A percentile compares a stretch with the other conserved stretches of the same genome.
Conservation (phyloP, 108 stramenopile genomes). For the Cyclotella kingstonii region DNA sequence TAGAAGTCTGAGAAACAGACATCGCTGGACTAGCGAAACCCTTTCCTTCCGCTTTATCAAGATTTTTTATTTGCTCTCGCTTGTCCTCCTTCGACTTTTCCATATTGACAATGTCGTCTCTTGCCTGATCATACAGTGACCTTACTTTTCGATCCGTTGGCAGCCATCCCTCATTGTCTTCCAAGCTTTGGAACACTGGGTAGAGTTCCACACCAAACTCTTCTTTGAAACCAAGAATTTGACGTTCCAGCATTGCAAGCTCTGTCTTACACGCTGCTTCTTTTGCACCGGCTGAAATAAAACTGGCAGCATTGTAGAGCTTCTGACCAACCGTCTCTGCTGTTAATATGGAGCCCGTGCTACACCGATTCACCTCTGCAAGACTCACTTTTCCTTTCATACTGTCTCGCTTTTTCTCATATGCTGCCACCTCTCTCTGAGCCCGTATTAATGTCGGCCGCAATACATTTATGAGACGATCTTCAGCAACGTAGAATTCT, state of each 20-base stretch:
- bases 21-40: slow-evolving; percentile 29
- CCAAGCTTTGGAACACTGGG: slow-evolving; percentile 55
- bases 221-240: slow-evolving; percentile 70
- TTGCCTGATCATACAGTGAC: slow-evolving; percentile 63
- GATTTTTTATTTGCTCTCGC: slow-evolving; percentile 28
- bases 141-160: slow-evolving; percentile 78
- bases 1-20: not conserved
- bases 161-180: slow-evolving; percentile 74
- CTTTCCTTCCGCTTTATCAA: slow-evolving; percentile 28
- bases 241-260: slow-evolving; percentile 53
- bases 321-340: slow-evolving; percentile 65
- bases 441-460: slow-evolving; percentile 65
- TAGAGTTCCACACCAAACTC: slow-evolving; percentile 70
- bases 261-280: slow-evolving; percentile 76
- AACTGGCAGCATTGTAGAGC: slow-evolving; percentile 67
- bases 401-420: slow-evolving; percentile 56
- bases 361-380: slow-evolving; percentile 51
- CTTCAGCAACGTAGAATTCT: slow-evolving; percentile 75
- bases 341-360: slow-evolving; percentile 55
- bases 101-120: slow-evolving; percentile 60
- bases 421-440: slow-evolving; percentile 75
- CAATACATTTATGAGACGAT: slow-evolving; percentile 57
- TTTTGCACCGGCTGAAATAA: slow-evolving; percentile 55
- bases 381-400: slow-evolving; percentile 56
- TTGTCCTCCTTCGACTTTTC: slow-evolving; percentile 46